phyloP scores from a whole-genome alignment of 306 rosid genomes.

The Senna tora region DNA sequence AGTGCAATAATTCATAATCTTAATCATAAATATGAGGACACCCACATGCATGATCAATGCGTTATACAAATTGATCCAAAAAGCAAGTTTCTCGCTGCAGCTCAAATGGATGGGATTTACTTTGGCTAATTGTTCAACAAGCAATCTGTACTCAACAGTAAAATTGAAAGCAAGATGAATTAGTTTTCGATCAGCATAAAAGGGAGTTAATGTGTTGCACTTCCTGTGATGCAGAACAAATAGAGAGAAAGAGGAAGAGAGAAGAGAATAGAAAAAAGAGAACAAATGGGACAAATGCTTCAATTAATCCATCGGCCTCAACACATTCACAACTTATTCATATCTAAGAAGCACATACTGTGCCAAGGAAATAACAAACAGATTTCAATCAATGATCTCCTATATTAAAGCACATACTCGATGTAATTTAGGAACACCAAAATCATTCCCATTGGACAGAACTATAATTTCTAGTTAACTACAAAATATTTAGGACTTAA shows the following conservation, averaged over 20 bases:
- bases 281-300: not conserved
- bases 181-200: constrained; percentile 9
- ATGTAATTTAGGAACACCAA: no score
- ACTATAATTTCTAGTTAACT: no score
- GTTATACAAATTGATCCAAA: constrained; percentile 80
- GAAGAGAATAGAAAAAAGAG: not conserved
- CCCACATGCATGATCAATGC: constrained; percentile 81
- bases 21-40: constrained; percentile 11
- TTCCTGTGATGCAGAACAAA: not conserved
- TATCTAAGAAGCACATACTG: not conserved
- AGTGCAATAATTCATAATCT: constrained; percentile 4
- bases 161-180: constrained; percentile 11
- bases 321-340: not conserved
- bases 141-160: constrained; percentile 51
- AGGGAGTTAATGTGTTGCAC: not conserved
- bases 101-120: constrained; percentile 68
- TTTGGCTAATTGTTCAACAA: constrained; percentile 78
- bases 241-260: not conserved
- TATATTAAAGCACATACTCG: no score
- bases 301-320: not conserved
- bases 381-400: not conserved
- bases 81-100: constrained; percentile 68
- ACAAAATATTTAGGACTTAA: no score
- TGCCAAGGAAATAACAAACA: not conserved
- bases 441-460: no score